These are phyloP conservation scores for Moesziomyces sp. DNA, from an alignment of 1,284 basidiomycete species.

Conservation along the genomic window DNA sequence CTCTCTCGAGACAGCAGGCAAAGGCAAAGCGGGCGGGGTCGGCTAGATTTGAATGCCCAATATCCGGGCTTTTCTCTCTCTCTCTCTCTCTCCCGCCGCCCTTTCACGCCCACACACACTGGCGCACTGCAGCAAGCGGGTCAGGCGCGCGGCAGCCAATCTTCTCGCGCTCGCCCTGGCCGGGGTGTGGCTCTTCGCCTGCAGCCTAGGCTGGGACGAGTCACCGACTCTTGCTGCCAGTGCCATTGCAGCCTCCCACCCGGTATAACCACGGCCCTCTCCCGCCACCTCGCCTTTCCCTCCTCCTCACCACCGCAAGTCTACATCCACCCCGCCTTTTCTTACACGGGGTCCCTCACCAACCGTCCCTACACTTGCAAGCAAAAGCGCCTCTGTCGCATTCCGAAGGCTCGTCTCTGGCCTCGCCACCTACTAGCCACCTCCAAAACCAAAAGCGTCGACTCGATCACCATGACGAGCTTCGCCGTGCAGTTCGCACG, in stretches of 20 bases:
- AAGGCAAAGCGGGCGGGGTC: slow-evolving; percentile 19
- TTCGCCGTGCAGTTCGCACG: slow-evolving; percentile 52
- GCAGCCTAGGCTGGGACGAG: slow-evolving; percentile 1
- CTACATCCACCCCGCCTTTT: too few relatives aligned
- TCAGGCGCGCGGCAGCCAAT: slow-evolving; percentile 6
- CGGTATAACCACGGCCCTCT: slow-evolving; percentile 7
- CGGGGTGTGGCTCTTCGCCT: too few relatives aligned
- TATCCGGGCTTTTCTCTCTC: too few relatives aligned
- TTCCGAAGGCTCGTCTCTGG: not conserved
- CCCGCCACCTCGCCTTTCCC: not conserved
- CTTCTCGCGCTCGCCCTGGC: too few relatives aligned
- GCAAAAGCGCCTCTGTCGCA: not conserved
- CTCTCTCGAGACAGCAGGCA: not conserved
- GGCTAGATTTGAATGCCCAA: slow-evolving; percentile 14
- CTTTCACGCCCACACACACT: too few relatives aligned
- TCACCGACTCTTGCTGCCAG: slow-evolving; percentile 5
- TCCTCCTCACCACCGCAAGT: slow-evolving; percentile 4
- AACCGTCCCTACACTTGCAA: not conserved
- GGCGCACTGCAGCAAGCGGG: not conserved
- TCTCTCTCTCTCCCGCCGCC: too few relatives aligned
- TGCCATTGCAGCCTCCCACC: too few relatives aligned
- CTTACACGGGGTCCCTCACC: not conserved
- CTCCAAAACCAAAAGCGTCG: slow-evolving; percentile 2
- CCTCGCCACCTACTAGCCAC: not conserved
- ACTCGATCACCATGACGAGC: slow-evolving; percentile 37